Evolutionary conservation across 495 filamentous ascomycete species (phyloP).

Genomic region (Durotheca rogersii): DNA sequence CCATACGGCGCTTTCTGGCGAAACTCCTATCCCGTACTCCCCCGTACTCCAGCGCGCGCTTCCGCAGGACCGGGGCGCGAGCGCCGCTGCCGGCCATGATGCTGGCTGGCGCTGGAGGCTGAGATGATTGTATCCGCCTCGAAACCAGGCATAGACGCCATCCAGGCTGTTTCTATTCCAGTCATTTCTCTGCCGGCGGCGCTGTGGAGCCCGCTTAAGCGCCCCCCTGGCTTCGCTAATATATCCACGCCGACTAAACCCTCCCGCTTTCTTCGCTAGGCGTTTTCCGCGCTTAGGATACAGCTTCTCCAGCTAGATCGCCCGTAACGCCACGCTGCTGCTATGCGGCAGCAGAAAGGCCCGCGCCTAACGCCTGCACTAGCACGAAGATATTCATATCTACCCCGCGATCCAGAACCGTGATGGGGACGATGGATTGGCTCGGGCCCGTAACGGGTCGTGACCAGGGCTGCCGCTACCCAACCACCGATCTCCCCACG

Average conservation of each 20-base stretch:
- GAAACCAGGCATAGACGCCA: slow-evolving; percentile 10
- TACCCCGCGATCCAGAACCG: too few relatives aligned
- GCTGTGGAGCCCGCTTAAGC: slow-evolving; percentile 27
- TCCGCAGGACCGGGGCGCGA: slow-evolving; percentile 11
- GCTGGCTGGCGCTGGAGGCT: too few relatives aligned
- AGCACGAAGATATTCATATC: slow-evolving; percentile 3
- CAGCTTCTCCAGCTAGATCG: slow-evolving; percentile 9
- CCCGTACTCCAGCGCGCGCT: slow-evolving; percentile 26
- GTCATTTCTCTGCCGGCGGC: slow-evolving; percentile 20
- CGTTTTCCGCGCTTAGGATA: slow-evolving; percentile 23
- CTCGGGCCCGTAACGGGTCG: neutral
- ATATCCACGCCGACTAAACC: slow-evolving; percentile 15
- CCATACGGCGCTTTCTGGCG: slow-evolving; percentile 2
- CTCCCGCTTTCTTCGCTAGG: slow-evolving; percentile 11
- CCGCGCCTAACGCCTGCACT: slow-evolving; percentile 9
- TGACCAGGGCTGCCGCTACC: neutral
- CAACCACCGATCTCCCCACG: neutral
- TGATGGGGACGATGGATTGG: too few relatives aligned
- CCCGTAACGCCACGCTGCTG: neutral
- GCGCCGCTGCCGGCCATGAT: too few relatives aligned
- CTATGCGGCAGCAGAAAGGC: slow-evolving; percentile 9
- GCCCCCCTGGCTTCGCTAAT: slow-evolving; percentile 15
- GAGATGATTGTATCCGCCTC: slow-evolving; percentile 4
- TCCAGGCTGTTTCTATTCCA: slow-evolving; percentile 32
- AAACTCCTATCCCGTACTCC: slow-evolving; percentile 18